Evolutionary conservation across 2,329 filamentous ascomycete genomes (phyloP), one percentile per base, ranked within the genome.

Genomic region (Allantophomopsis cytisporea): DNA sequence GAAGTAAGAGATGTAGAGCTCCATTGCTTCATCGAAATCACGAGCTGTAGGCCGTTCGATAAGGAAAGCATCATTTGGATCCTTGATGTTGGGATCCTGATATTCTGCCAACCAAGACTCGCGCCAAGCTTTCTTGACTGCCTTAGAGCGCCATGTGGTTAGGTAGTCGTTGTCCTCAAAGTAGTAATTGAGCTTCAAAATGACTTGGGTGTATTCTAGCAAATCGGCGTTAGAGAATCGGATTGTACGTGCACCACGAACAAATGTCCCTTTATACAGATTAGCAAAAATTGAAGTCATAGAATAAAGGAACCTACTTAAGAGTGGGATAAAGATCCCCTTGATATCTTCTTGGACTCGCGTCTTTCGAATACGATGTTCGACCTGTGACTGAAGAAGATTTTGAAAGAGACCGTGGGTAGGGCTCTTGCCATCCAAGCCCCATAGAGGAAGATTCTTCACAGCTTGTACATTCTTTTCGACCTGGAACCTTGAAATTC

Each of bases 391-490:
- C 44, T 73, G 65, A 2, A 71, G 57, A 11, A 66, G 60, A 44
- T 72, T 71, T 41, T 68, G 60, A 44, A 72, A 65, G n/a, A 73
- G 54, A 23, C 69, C 69, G 44, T 73, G 69, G 14, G 63, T 65
- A 2, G 69, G 65, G 4, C 61, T 68, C 39, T 68, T 60, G 37
- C 65, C 64, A 42, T 73, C 69, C 37, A 73, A 51, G 3, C 69
- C 69, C 69, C 69, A 73, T 1, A 73, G 59, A 3, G 69, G 68
- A 30, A 73, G 56, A 14, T 71, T 56, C 45, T 70, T 71, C 41
- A 73, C 51, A 1, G 68, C 71, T 47, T 70, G 65, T 8, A 73
- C 61, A 41, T 71, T 72, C 47, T 62, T 62, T 53, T 73, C 69
- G 1, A 69, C 66, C 50, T 73, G 69, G 51, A 70, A 69, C 14